A percentile compares a stretch with the other conserved stretches of the same genome.
These are phyloP conservation scores for Periconia digitata DNA, from an alignment of 2,329 filamentous ascomycete species.

Conservation along the genomic window DNA sequence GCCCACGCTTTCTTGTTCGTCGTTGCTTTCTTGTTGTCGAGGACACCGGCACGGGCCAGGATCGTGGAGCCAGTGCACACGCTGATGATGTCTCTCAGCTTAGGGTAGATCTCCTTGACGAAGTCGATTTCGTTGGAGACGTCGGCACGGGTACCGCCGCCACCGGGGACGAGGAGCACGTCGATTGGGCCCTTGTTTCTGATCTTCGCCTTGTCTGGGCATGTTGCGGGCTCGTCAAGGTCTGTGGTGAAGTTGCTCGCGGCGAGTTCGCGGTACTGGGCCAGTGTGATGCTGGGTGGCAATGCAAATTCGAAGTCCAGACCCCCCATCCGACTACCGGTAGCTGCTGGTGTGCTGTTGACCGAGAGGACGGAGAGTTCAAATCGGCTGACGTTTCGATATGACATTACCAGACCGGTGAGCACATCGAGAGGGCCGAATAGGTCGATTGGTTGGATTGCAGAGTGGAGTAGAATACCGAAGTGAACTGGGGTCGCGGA, in stretches of 20 bases:
- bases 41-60: conserved; percentile 57
- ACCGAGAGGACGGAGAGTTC: conserved; percentile 11
- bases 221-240: neutral
- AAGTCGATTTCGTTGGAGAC: conserved; percentile 10
- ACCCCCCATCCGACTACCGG: conserved; percentile 5
- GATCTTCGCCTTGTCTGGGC: neutral
- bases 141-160: conserved; percentile 46
- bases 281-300: conserved; percentile 54
- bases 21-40: conserved; percentile 62
- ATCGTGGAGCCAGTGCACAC: conserved; percentile 65
- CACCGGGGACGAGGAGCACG: conserved; percentile 65
- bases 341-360: conserved; percentile 23
- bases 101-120: conserved; percentile 10
- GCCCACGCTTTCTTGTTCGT: conserved; percentile 61
- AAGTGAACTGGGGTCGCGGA: conserved; percentile 9
- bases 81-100: conserved; percentile 56
- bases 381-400: conserved; percentile 13
- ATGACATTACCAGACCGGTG: conserved; percentile 21
- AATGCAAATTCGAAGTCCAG: conserved; percentile 34
- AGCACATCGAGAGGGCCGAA: conserved; percentile 47
- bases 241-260: conserved; percentile 42
- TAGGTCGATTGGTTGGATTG: conserved; percentile 22
- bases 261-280: conserved; percentile 4
- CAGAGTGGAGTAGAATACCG: conserved; percentile 20
- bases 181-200: conserved; percentile 45